These are phyloP conservation scores for Auriscalpium vulgare DNA, from an alignment of 768 basidiomycete genomes.

Conservation along the genomic window DNA sequence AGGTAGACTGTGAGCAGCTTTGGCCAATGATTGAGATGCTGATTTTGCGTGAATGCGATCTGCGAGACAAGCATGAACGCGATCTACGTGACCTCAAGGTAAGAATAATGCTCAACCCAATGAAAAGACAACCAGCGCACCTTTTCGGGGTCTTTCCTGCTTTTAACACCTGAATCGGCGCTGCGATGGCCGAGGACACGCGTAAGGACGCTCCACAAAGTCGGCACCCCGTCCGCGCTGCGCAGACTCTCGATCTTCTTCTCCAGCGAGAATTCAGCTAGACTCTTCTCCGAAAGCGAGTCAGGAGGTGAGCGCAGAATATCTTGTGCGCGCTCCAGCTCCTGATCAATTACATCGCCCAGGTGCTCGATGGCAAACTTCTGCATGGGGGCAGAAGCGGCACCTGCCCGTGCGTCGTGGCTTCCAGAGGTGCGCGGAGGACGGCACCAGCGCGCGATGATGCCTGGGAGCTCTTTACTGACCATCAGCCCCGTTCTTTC, in stretches of 20 bases:
- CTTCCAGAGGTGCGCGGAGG: no score
- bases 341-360: not conserved
- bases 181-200: not conserved
- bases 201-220: not conserved
- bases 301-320: not conserved
- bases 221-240: not conserved
- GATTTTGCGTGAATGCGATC: not conserved
- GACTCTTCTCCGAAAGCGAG: not conserved
- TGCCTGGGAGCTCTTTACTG: not conserved
- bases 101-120: not conserved
- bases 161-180: not conserved
- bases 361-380: not conserved
- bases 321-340: not conserved
- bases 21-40: not conserved
- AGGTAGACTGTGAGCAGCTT: slow-evolving; percentile 3
- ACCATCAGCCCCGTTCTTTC: not conserved
- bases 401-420: not conserved
- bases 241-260: not conserved
- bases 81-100: no score
- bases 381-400: not conserved
- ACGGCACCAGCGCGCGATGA: not conserved
- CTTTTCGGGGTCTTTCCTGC: not conserved
- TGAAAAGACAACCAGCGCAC: not conserved
- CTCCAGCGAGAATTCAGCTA: not conserved
- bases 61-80: not conserved